Evolutionary conservation across 805 yeast genomes (phyloP), one percentile per base, ranked within the genome.

Genomic region (Candida ficus): DNA sequence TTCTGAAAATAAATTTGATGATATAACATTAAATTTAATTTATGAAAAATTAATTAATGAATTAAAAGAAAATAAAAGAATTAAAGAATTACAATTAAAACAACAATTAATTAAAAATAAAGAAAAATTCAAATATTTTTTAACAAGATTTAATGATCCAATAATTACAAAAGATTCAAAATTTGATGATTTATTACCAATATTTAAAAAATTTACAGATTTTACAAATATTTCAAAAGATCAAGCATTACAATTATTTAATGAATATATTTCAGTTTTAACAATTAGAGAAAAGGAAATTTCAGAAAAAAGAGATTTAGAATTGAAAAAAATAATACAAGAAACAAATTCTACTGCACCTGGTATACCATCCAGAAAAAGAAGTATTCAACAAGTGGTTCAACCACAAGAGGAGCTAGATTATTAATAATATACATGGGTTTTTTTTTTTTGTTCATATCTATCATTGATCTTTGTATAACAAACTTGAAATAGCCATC

Each of bases 401-500:
- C 46, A 49, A 10, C 56, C 62, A 16, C 47, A 52, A 2, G 42
- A 54, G 16, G 66, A 63, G 37, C 41, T 64, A 29, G 69, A 64
- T 43, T 63, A 64, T 45, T 64, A 44, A 50, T 14, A 22, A 30
- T 30, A 7, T 14, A 20, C 16, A 16, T 13, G 16, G n/a, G 13
- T 27, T 12, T 27, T 4, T 8, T 11, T 18, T 19, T 16, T 9
- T 34, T 20, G 4, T 22, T 17, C 7, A 18, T 5, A 12, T 29
- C 19, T 13, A 25, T 41, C 43, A 46, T 49, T 61, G 75, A 45
- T 82, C 88, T 29, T 70, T 68, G 38, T 72, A 70, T 17, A 88
- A 56, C 40, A 90, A 59, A 2, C 95, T 76, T 16, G 88, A 70
- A 18, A 91, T 38, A 3, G 82, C 90, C 64, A 90, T 67, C 23